Base-by-base conservation (phyloP, 495 filamentous ascomycete species). In the Immersiella caudata region DNA sequence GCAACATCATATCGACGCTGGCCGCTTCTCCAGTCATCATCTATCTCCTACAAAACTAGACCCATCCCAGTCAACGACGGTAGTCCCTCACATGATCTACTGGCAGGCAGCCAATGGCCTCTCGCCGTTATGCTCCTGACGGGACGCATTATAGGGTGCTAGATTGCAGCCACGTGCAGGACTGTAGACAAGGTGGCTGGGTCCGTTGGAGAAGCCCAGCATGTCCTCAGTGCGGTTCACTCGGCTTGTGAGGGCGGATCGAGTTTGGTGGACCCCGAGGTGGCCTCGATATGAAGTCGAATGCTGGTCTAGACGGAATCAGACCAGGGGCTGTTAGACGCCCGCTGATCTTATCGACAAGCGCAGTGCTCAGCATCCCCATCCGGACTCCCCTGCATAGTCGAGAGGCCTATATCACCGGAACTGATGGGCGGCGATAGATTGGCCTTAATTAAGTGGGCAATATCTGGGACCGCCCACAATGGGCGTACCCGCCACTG, bases 161-260 rank as follows among this genome's bases (percentile, higher is more conserved):
- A 73, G 56, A 67, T 71, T 68, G 59, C 64, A 56, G 66, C 73
- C 75, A 78, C 75, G 76, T 78, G 75, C 69, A 58, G 65, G 21
- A 22, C 40, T 50, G 54, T 36, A 14, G 35, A 52, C 57, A 40
- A 36, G 29, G 60, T 59, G 70, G 68, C 62, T 54, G 60, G 59
- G 60, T 56, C 46, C 21, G 18, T 40, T 52, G 33, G 46, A 40
- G 21, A 33, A 27, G 20, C 36, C 60, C 64, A 68, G 24, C 29
- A 66, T 36, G 70, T 24, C 60, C 54, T 50, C 33, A 51, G 27
- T 21, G 22, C 20, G 40, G 54, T 57, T 70, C 56, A 57, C 65
- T 67, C 67, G 67, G 65, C 51, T 69, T 14, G 16, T 46, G 58
- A 35, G 65, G 12, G 65, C 66, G 65, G 67, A 57, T 61, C 33